phyloP scores from a whole-genome alignment of 306 rosid species.

The Pterocarpus macrocarpus region DNA sequence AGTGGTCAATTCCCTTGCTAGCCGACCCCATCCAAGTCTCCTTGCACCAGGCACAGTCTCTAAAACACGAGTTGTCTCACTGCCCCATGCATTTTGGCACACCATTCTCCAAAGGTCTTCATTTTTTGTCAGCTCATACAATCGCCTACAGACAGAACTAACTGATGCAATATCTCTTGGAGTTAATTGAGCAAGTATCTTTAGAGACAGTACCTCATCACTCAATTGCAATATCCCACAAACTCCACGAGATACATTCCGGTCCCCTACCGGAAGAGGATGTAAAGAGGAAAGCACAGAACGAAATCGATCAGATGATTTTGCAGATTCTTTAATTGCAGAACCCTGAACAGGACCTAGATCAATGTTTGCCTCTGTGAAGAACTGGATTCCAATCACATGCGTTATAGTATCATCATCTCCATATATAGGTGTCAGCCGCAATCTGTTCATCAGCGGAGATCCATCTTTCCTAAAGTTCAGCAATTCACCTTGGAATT shows the following conservation, averaged over 20 bases:
- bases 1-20: conserved; percentile 89
- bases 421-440: conserved; percentile 76
- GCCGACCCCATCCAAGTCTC: conserved; percentile 87
- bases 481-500: conserved; percentile 81
- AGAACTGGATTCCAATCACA: conserved; percentile 79
- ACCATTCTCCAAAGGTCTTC: conserved; percentile 93
- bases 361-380: conserved; percentile 75
- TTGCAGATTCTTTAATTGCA: conserved; percentile 61
- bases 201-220: conserved; percentile 85
- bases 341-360: conserved; percentile 73
- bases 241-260: conserved; percentile 78
- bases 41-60: conserved; percentile 91
- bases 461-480: conserved; percentile 90
- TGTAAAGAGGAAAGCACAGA: conserved; percentile 67
- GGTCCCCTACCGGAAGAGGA: conserved; percentile 62
- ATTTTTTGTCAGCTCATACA: conserved; percentile 73
- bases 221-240: conserved; percentile 85
- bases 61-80: conserved; percentile 81
- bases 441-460: conserved; percentile 82
- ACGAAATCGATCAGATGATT: conserved; percentile 64
- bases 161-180: conserved; percentile 93
- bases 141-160: conserved; percentile 72
- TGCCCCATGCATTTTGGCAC: conserved; percentile 96
- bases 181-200: conserved; percentile 79
- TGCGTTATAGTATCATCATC: conserved; percentile 79